These are phyloP conservation scores for Epichloe festucae DNA, from an alignment of 2,329 filamentous ascomycete species.

Conservation along the genomic window DNA sequence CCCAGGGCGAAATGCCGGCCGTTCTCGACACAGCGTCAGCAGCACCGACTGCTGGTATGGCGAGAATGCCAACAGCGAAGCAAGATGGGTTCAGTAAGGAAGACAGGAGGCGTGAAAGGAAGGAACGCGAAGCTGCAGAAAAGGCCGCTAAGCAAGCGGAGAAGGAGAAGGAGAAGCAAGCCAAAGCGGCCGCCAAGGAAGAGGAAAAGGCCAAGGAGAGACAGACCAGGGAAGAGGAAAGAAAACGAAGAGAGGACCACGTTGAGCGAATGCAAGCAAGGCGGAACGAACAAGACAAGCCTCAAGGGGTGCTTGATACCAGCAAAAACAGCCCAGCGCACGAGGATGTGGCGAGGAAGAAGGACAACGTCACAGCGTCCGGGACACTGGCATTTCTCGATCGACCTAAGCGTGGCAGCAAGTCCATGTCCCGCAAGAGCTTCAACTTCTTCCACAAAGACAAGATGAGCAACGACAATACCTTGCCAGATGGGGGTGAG, in stretches of 20 bases:
- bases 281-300: conserved; percentile 47
- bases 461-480: conserved; percentile 18
- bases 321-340: conserved; percentile 52
- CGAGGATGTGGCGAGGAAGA: conserved; percentile 29
- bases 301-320: conserved; percentile 50
- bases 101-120: conserved; percentile 54
- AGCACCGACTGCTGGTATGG: conserved; percentile 2
- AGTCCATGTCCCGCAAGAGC: conserved; percentile 66
- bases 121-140: conserved; percentile 43
- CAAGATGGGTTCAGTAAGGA: conserved; percentile 37
- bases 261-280: conserved; percentile 37
- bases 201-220: conserved; percentile 13
- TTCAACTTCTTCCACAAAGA: conserved; percentile 53
- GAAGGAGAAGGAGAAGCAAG: conserved; percentile 25
- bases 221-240: conserved; percentile 18
- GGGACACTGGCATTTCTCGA: conserved; percentile 40
- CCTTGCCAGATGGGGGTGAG: conserved; percentile 17
- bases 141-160: conserved; percentile 44
- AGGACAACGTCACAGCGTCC: conserved; percentile 22
- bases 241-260: conserved; percentile 37
- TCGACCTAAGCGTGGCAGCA: conserved; percentile 58
- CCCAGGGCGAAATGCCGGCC: conserved; percentile 7
- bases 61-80: conserved; percentile 14
- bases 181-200: conserved; percentile 21
- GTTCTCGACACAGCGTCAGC: conserved; percentile 1